Base-by-base conservation (phyloP, 2,329 filamentous ascomycete species). In the Cladosporium sp. region DNA sequence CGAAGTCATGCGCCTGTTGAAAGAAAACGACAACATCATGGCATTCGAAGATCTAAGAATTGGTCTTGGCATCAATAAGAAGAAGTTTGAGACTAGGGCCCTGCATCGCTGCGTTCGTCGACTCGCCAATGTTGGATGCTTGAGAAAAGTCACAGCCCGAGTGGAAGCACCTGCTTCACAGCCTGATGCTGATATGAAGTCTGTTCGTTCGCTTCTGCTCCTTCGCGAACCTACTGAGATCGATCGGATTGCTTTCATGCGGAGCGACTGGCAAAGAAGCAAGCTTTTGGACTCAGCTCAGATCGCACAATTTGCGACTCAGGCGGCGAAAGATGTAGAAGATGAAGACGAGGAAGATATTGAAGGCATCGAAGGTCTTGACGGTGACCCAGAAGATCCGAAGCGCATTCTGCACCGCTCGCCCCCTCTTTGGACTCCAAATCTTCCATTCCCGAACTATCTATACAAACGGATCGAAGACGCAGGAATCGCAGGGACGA, bases 381-480 rank as follows among this genome's bases (percentile, higher is more conserved):
- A 53, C 29, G 52, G 36, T n/a, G 51, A 51, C 36, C 16, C 35
- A n/a, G 41, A 47, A 19, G 33, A 50, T 32, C 16, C 27, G 8
- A 36, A 35, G 33, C 19, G 30, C 35, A 15, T 22, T 6, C 27
- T 43, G 15, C 53, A 56, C n/a, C 65, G 72, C 20, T 62, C 69
- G 12, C 62, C 75, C 13, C 76, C 79, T 7, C 69, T 69, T 51
- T 84, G 80, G 80, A 74, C 67, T 7, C 76, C 79, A 2, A 76
- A 80, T 55, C 64, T 73, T 7, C 69, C 69, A 13, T 59, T 80
- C 19, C 62, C 72, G 33, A 83, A 83, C 53, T 64, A 76, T 3
- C 60, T 83, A 5, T 76, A 75, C 52, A 71, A 78, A 27, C 58
- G 75, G 8, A 67, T 80, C 42, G 64, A 73, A 13, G 57, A 64